Base-by-base conservation (phyloP, 192 early-diverging fungal species). In the Linderina pennispora region DNA sequence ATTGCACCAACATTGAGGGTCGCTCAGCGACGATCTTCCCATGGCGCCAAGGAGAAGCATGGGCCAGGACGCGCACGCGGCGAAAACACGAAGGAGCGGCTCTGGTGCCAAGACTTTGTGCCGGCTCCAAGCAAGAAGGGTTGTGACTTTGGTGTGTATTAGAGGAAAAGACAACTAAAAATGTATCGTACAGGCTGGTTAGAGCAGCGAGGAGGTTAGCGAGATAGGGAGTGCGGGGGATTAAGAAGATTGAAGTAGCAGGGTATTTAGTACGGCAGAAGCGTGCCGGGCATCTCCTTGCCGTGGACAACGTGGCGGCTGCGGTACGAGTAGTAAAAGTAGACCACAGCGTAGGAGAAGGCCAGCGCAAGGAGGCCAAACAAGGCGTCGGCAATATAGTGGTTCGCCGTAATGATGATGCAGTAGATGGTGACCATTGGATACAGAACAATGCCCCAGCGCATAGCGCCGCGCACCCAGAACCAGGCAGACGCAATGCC, bases 371-470 rank as follows among this genome's bases (percentile, higher is more conserved):
- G 33, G 15, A 72, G 61, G 7, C 68, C 68, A 41, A 43, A 62
- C 51, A 72, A 40, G 22, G 68, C 68, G 36, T 72, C 68, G 34
- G 62, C 39, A 19, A 72, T 53, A 24, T 65, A 72, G 57, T 72
- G 68, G 50, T 72, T 72, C 18, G 62, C 68, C 20, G 68, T 72
- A 40, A 72, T 50, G 31, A 72, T 49, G 36, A 72, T 72, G 58
- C 68, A 72, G 54, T 72, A 72, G 44, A 72, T 37, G 31, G 68
- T 72, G 41, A 65, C 53, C 53, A 65, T 56, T 8, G 68, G 68
- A 40, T 72, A 72, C 0, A 51, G 39, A 23, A 72, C 36, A 35
- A 65, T 60, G 43, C 44, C 52, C 68, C 68, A 72, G 57, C 68
- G 68, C 33, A 60, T 22, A 42, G 60, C 38, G 19, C 39, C 56